Base-by-base conservation (phyloP, 23 red algal species). In the Chondrus crispus region DNA sequence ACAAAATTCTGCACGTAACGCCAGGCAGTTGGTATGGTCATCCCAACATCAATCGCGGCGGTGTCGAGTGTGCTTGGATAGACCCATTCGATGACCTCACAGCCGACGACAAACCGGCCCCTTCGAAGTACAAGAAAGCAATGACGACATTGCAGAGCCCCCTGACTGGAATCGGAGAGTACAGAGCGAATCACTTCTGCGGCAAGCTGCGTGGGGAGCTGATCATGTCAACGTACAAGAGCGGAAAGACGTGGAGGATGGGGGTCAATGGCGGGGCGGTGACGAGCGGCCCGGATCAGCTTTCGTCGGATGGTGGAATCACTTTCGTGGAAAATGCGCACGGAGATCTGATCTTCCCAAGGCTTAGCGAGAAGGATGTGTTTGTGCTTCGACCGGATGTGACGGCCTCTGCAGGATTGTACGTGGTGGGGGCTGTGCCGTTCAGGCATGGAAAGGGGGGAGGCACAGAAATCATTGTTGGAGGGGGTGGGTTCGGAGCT, bases 321-420 rank as follows among this genome's bases (percentile, higher is more conserved):
- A 80, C 52, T 10, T 64, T 94, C 46, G 83, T 73, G 39, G 84
- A 87, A 81, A 88, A 86, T 38, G 63, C 46, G 42, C 72, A 37
- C 46, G 92, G 92, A 2, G 92, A 87, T 40, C 55, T 94, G 18
- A 81, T 94, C 49, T 87, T 82, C 54, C 92, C 92, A 26, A 80
- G 52, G 74, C 44, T 88, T 18, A 70, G 81, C 46, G 22, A 82
- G 81, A 66, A 80, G 11, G 43, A 62, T 46, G 72, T 94, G 38
- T 29, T 82, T 28, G 73, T 94, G 39, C 40, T 94, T 45, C 82
- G 74, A 16, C 92, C 92, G 7, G 46, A 29, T n/a, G 87, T 90
- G 36, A 42, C 22, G 2, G 24, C 69, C 43, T 38, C 55, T 5
- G 26, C 69, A 16, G 52, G 52, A 39, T 20, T 90, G 10, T 80